Conservation (phyloP, 805 yeast species). For the Millerago galiae region DNA sequence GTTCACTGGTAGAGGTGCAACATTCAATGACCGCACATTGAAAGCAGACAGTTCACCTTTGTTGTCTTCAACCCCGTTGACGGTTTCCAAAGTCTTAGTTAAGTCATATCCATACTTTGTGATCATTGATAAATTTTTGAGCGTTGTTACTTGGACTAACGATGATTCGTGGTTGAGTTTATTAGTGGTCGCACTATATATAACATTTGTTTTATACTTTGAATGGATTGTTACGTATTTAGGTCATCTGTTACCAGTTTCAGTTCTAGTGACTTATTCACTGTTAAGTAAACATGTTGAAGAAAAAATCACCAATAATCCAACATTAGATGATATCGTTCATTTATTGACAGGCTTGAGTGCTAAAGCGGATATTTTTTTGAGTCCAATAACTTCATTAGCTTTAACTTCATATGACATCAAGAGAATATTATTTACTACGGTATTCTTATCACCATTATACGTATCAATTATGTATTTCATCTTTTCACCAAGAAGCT, state of each 20-base stretch:
- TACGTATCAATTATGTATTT: slow-evolving; percentile 66
- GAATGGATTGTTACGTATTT: slow-evolving; percentile 72
- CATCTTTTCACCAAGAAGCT: slow-evolving; percentile 62
- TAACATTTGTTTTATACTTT: slow-evolving; percentile 64
- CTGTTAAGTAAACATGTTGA: slow-evolving; percentile 50
- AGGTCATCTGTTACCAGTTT: slow-evolving; percentile 73
- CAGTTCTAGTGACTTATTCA: slow-evolving; percentile 53
- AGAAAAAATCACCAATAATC: slow-evolving; percentile 53
- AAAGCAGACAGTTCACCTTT: slow-evolving; percentile 53
- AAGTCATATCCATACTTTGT: slow-evolving; percentile 81
- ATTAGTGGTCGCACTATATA: slow-evolving; percentile 48
- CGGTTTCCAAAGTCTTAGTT: slow-evolving; percentile 77
- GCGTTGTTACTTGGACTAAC: slow-evolving; percentile 85
- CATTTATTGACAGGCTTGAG: slow-evolving; percentile 70
- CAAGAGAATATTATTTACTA: slow-evolving; percentile 73
- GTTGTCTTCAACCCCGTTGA: slow-evolving; percentile 83
- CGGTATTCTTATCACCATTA: slow-evolving; percentile 79
- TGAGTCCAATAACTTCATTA: slow-evolving; percentile 72
- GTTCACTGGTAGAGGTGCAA: slow-evolving; percentile 31
- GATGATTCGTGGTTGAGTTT: slow-evolving; percentile 75
- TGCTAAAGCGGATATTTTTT: slow-evolving; percentile 66
- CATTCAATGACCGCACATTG: slow-evolving; percentile 14
- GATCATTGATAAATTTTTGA: slow-evolving; percentile 60
- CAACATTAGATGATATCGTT: slow-evolving; percentile 83
- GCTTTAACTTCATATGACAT: slow-evolving; percentile 75